Conservation (phyloP, 2,329 filamentous ascomycete species). For the Hymenoscyphus occultus region DNA sequence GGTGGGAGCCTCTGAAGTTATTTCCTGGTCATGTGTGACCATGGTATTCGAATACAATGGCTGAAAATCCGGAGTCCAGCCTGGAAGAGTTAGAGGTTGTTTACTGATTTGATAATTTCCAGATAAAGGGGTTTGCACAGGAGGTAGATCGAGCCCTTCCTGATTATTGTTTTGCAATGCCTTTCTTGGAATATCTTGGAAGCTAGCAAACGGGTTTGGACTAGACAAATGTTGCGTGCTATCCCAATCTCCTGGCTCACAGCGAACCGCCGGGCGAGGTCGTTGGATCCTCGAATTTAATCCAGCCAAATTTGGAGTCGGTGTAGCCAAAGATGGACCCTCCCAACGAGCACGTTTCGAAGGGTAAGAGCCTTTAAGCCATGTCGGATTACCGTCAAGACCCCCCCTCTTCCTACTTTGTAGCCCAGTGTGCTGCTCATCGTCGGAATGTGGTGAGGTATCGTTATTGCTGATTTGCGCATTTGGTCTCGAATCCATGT, state of each 20-base stretch:
- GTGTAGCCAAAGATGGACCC: constrained; percentile 26
- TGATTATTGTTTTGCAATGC: background rate
- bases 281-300: constrained; percentile 12
- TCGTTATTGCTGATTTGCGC: background rate
- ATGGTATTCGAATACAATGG: background rate
- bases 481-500: background rate
- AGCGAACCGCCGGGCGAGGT: background rate
- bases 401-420: constrained; percentile 25
- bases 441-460: background rate
- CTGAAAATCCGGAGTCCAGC: constrained; percentile 3
- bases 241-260: background rate
- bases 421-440: background rate
- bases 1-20: background rate
- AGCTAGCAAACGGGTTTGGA: background rate
- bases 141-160: background rate
- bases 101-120: background rate
- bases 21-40: background rate
- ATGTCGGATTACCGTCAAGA: constrained; percentile 22
- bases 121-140: background rate
- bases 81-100: background rate
- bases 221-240: background rate
- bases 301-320: constrained; percentile 27
- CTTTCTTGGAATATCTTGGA: background rate
- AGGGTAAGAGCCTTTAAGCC: constrained; percentile 34
- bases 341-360: constrained; percentile 35